Base-by-base conservation (phyloP, 1,284 basidiomycete species). In the Rhodotorula sp. region DNA sequence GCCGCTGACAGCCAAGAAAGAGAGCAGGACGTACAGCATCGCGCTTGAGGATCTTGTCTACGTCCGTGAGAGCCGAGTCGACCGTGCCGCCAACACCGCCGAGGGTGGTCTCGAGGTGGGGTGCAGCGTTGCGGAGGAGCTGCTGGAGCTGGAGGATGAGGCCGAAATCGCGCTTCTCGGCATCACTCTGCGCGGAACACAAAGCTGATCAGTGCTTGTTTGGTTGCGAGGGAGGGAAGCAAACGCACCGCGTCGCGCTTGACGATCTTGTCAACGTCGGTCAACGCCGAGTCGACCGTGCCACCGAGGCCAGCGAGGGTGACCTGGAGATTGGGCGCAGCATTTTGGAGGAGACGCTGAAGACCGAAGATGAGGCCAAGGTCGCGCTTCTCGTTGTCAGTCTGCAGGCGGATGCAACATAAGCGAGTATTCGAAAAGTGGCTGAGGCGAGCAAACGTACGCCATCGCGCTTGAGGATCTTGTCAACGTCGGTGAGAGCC, bases 341-440 rank as follows among this genome's bases (percentile, higher is more conserved):
- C 42, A 23, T 57, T 34, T 0, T 21, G 56, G 23, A 57, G 41
- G 1, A n/a, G 42, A 3, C 12, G 16, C 41, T 25, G 61, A n/a
- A 62, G 61, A 0, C 41, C 42, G 23, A n/a, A 42, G 17, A 62
- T 41, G 50, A 62, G 61, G 4, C 50, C 13, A 10, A 53, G 25
- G 44, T 64, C 62, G 58, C 61, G 61, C 61, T 63, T 54, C 61
- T 62, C 50, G 42, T 42, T 23, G 34, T 56, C 58, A 21, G 1
- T 45, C 45, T 59, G 52, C 27, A 21, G 23, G 25, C 3, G 46
- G 27, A 7, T 4, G 53, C 25, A 7, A 17, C 14, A 14, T 8
- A 7, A 14, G 25, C 12, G 27, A 16, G 19, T 13, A 13, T 8
- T 1, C 7, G 10, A 8, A 14, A 13, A 25, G n/a, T 10, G 13